Conservation (phyloP, 2,329 filamentous ascomycete species). For the Trichophyton benhamiae region DNA sequence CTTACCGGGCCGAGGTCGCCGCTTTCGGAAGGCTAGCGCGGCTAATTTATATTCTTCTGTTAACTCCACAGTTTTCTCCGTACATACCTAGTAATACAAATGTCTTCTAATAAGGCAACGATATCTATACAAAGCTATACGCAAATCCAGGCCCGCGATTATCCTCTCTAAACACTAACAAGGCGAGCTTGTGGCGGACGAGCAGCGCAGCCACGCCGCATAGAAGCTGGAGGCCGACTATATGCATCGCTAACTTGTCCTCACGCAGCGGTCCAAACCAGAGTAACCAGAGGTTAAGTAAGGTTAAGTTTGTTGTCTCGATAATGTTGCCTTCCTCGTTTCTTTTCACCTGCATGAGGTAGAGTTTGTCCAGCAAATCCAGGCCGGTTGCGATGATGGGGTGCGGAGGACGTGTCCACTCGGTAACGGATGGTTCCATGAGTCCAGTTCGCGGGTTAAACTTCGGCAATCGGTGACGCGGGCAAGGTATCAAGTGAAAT, state of each 20-base stretch:
- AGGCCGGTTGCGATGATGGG: constrained; percentile 51
- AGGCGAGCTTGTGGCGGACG: constrained; percentile 69
- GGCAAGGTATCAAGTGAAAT: constrained; percentile 80
- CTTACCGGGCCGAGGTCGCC: constrained; percentile 7
- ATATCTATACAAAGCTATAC: background rate
- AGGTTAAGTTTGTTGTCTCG: constrained; percentile 79
- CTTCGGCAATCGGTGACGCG: constrained; percentile 76
- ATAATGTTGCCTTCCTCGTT: constrained; percentile 58
- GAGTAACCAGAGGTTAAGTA: constrained; percentile 91
- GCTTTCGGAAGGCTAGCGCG: background rate
- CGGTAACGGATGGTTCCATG: constrained; percentile 73
- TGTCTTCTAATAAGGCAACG: background rate
- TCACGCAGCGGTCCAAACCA: constrained; percentile 88
- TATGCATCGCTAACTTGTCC: constrained; percentile 65
- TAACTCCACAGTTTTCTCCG: too few species aligned
- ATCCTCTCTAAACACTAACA: constrained; percentile 82
- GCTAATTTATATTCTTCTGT: background rate
- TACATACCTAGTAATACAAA: background rate
- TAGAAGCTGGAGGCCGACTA: constrained; percentile 63
- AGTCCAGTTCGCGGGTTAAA: constrained; percentile 79
- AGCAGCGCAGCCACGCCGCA: constrained; percentile 75
- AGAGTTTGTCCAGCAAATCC: constrained; percentile 55
- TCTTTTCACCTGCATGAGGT: constrained; percentile 54
- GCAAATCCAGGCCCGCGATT: constrained; percentile 41
- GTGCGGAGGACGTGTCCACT: constrained; percentile 61